A percentile compares a stretch with the other conserved stretches of the same genome.
Conservation (phyloP, 2,329 filamentous ascomycete genomes). For the Leptoxyphium fumago region DNA sequence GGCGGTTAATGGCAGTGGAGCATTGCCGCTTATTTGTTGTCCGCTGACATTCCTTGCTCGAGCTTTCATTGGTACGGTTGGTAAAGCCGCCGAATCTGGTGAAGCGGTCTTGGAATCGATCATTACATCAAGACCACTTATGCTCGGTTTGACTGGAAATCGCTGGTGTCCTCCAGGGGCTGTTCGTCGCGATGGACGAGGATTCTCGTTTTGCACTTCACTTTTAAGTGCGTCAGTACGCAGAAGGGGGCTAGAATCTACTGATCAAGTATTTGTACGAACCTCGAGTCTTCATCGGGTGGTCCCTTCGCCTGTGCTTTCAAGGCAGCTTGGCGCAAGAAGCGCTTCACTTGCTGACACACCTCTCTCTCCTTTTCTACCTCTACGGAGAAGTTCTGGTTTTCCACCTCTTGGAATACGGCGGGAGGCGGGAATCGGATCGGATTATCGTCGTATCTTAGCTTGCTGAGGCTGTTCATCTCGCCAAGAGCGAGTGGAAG, state of each 20-base stretch:
- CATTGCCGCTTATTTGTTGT: background rate
- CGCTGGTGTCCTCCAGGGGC: conserved; percentile 31
- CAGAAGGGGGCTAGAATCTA: background rate
- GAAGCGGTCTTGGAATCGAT: conserved; percentile 48
- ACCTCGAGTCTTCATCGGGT: conserved; percentile 16
- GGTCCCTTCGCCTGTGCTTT: conserved; percentile 12
- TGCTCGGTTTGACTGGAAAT: conserved; percentile 54
- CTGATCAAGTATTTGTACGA: background rate
- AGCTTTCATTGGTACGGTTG: conserved; percentile 65
- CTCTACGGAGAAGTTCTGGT: conserved; percentile 21
- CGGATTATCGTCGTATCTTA: conserved; percentile 82
- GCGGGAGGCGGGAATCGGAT: conserved; percentile 54
- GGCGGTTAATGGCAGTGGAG: background rate
- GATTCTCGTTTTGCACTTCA: conserved; percentile 63
- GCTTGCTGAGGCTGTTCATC: conserved; percentile 74
- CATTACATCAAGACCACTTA: conserved; percentile 38
- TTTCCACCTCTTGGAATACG: conserved; percentile 27
- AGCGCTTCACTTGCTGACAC: conserved; percentile 45
- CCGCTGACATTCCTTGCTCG: conserved; percentile 39
- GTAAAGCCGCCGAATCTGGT: conserved; percentile 45
- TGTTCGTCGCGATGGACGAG: conserved; percentile 48
- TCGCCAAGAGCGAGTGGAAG: conserved; percentile 74
- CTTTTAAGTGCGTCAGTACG: conserved; percentile 31
- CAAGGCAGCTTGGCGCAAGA: conserved; percentile 33
- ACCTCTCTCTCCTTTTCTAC: conserved; percentile 46